phyloP scores from a whole-genome alignment of 164 flowering plant genomes.

The Aristolochia fimbriata region DNA sequence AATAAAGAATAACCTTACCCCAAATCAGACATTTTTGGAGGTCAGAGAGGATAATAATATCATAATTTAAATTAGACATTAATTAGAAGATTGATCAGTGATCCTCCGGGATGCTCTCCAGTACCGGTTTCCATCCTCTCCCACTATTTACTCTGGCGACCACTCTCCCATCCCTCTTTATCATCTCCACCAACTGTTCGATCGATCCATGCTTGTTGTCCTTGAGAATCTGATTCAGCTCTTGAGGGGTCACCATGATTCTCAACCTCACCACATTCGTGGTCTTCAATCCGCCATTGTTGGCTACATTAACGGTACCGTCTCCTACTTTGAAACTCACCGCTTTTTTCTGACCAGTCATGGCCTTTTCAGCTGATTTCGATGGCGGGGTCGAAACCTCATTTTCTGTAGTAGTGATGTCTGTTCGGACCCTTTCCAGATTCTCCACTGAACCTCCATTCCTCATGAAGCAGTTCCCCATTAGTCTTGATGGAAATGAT shows the following conservation, averaged over 20 bases:
- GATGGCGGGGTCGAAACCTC: neutral
- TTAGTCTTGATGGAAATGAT: neutral
- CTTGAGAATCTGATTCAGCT: conserved; percentile 3
- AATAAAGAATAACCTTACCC: too few relatives aligned
- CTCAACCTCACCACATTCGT: conserved; percentile 5
- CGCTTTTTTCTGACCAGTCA: conserved; percentile 7
- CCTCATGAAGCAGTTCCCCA: neutral
- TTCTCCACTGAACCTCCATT: neutral
- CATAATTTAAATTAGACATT: too few relatives aligned
- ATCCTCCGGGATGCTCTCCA: conserved; percentile 6
- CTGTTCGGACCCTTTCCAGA: neutral
- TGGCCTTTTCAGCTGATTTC: neutral
- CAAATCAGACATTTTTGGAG: too few relatives aligned
- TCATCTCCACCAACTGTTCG: conserved; percentile 1
- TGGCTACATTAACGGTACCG: neutral
- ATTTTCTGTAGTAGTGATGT: neutral
- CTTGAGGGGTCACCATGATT: conserved; percentile 4
- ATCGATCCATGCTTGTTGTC: neutral
- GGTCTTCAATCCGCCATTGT: neutral
- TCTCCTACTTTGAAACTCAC: neutral
- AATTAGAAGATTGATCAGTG: too few relatives aligned
- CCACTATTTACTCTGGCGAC: neutral
- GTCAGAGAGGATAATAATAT: too few relatives aligned
- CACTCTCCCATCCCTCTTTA: neutral
- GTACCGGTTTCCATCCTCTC: neutral